These are phyloP conservation scores for Otatea glauca DNA, from an alignment of 176 grass and related monocot genomes.

Conservation along the genomic window DNA sequence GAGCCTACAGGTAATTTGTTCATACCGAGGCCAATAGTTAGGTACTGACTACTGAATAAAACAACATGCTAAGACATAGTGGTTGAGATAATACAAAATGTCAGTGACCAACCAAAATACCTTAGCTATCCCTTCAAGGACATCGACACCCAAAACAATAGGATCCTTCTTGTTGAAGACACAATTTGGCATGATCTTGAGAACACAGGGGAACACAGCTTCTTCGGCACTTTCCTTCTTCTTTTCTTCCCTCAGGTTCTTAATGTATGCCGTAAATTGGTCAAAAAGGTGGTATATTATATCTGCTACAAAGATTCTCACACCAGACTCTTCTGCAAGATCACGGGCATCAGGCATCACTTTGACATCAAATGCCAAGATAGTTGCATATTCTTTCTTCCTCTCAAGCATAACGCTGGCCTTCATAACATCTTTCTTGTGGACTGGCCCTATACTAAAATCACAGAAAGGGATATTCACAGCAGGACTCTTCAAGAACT, in stretches of 20 bases:
- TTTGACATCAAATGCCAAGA: constrained; percentile 99
- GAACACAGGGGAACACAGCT: constrained; percentile 86
- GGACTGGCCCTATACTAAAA: constrained; percentile 93
- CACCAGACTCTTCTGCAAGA: constrained; percentile 81
- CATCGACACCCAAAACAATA: constrained; percentile 90
- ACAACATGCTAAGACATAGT: neutral
- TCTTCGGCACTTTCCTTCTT: constrained; percentile 89
- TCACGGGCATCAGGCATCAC: constrained; percentile 89
- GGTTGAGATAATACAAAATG: neutral
- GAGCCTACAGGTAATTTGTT: neutral
- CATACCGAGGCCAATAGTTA: neutral
- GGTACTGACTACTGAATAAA: neutral
- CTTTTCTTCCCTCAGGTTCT: constrained; percentile 81
- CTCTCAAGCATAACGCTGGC: constrained; percentile 96
- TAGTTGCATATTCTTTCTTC: constrained; percentile 94
- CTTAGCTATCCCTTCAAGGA: constrained; percentile 88
- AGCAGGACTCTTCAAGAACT: constrained; percentile 81
- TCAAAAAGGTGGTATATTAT: constrained; percentile 96
- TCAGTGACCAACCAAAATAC: constrained; percentile 47
- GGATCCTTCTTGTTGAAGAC: constrained; percentile 95
- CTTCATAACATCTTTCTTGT: constrained; percentile 98
- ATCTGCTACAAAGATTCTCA: constrained; percentile 89
- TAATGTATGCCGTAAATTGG: constrained; percentile 91
- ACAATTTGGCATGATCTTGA: constrained; percentile 89
- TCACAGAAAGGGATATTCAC: constrained; percentile 91